Base-by-base conservation (phyloP, 2,329 filamentous ascomycete species). In the Fusarium pseudonygamai region DNA sequence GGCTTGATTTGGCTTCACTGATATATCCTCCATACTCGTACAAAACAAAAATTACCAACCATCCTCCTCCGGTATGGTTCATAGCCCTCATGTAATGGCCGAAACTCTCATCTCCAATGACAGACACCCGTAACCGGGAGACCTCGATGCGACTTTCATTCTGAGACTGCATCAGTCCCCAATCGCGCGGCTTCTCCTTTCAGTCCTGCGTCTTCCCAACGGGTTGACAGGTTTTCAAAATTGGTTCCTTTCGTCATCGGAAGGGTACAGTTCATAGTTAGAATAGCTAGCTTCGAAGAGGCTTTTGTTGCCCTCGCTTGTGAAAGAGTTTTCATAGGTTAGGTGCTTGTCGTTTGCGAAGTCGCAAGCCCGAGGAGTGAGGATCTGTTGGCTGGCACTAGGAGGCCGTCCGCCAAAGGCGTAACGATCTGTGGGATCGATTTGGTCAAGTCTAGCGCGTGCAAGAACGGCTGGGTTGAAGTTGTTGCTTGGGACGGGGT, bases 151-250 rank as follows among this genome's bases (percentile, higher is more conserved):
- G 42, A 22, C 43, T 45, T 49, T 45, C 55, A 42, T 42, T 36
- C 24, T 28, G 36, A 64, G 42, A 36, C 28, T 22, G 60, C 18
- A 16, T 24, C 30, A 28, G 22, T 42, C 37, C 42, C 22, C 24
- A 9, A 36, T 22, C 36, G 42, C 26, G 20, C 18, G 59, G 46
- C 34, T 50, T 26, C 42, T 59, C 39, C 30, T 28, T 62, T 71
- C 73, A 73, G 73, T 69, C 73, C 67, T 71, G 67, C 28, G 49
- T 45, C 42, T 43, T 47, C 37, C 34, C 24, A 30, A 24, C 24
- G 20, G 24, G 14, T 40, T 47, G 24, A 30, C 45, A n/a, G 37
- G 10, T 28, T 32, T 47, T 55, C 50, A 55, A 69, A 56, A 3
- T 20, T 18, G 42, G n/a, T 36, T 10, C 11, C 34, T n/a, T 34